Evolutionary conservation across 2,329 filamentous ascomycete genomes (phyloP).

Genomic region (Alternaria sp.): DNA sequence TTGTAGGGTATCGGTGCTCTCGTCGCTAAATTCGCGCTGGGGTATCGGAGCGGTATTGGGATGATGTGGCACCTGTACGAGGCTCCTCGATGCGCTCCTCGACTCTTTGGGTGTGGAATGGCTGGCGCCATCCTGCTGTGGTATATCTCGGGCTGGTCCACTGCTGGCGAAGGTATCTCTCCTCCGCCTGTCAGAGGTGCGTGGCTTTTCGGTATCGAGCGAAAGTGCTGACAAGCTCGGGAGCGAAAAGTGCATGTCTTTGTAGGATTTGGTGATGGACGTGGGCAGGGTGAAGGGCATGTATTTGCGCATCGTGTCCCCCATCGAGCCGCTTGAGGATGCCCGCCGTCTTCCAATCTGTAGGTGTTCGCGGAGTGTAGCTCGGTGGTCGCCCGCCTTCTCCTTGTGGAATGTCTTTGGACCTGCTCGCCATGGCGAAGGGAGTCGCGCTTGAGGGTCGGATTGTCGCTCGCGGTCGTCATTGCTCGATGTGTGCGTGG

Average conservation of each 20-base stretch:
- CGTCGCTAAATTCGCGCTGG: conserved; percentile 25
- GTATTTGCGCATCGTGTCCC: conserved; percentile 46
- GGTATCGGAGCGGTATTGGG: conserved; percentile 21
- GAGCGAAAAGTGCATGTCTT: conserved; percentile 46
- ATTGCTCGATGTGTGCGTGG: conserved; percentile 4
- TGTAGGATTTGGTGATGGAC: conserved; percentile 45
- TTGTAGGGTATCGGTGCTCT: conserved; percentile 25
- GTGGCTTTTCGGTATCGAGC: conserved; percentile 25
- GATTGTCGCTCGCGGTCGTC: conserved; percentile 11
- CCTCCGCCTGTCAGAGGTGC: conserved; percentile 17
- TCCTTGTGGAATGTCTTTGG: conserved; percentile 44
- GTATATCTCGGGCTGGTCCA: conserved; percentile 10
- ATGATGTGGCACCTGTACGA: conserved; percentile 16
- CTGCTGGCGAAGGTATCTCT: conserved; percentile 23
- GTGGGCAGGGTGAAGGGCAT: conserved; percentile 45
- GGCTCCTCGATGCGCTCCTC: conserved; percentile 7
- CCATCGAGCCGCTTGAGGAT: conserved; percentile 47
- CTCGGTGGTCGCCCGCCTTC: conserved; percentile 44
- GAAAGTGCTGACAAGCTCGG: conserved; percentile 42
- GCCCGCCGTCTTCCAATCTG: conserved; percentile 46
- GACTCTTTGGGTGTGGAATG: conserved; percentile 16
- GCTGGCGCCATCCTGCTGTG: conserved; percentile 32
- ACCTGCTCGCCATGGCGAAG: conserved; percentile 55
- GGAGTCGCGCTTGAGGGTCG: conserved; percentile 38
- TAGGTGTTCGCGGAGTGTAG: conserved; percentile 49